Evolutionary conservation across 805 yeast genomes (phyloP).

Genomic region (Torulaspora franciscae): DNA sequence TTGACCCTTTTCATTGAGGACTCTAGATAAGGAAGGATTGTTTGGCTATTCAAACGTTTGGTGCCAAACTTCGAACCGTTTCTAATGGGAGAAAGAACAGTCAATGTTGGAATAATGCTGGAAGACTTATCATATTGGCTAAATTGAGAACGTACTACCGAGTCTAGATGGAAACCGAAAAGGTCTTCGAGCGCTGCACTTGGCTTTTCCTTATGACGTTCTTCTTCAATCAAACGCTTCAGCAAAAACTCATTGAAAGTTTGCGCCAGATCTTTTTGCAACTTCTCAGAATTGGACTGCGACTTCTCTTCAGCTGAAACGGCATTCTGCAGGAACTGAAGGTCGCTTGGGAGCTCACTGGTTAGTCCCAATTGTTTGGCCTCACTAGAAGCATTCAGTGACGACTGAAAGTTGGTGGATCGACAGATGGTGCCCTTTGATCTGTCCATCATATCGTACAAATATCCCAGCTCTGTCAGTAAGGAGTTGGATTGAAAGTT

Average conservation of each 20-base stretch:
- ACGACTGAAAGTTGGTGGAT: constrained; percentile 69
- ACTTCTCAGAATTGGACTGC: constrained; percentile 6
- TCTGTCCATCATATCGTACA: constrained; percentile 86
- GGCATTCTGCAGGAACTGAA: constrained; percentile 2
- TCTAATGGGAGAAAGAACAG: constrained; percentile 28
- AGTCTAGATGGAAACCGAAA: constrained; percentile 30
- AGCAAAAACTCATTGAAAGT: constrained; percentile 29
- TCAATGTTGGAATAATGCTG: constrained; percentile 23
- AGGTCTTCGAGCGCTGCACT: constrained; percentile 29
- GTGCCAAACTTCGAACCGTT: constrained; percentile 27
- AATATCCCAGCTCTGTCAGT: constrained; percentile 77
- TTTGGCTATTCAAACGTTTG: constrained; percentile 35
- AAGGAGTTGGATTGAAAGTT: constrained; percentile 47
- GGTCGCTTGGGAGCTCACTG: constrained; percentile 32
- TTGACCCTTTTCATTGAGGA: constrained; percentile 51
- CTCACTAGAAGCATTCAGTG: constrained; percentile 43
- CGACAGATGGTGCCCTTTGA: constrained; percentile 75
- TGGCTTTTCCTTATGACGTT: constrained; percentile 22
- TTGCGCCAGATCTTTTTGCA: constrained; percentile 22
- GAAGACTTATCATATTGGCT: constrained; percentile 21
- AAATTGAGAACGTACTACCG: constrained; percentile 25
- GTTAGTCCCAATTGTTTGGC: constrained; percentile 51
- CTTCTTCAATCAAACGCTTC: constrained; percentile 26
- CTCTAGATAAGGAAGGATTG: constrained; percentile 55
- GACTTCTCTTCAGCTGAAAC: constrained; percentile 18